Evolutionary conservation across 352 stramenopile genomes (phyloP).

Genomic region (Phytophthora crassamura): DNA sequence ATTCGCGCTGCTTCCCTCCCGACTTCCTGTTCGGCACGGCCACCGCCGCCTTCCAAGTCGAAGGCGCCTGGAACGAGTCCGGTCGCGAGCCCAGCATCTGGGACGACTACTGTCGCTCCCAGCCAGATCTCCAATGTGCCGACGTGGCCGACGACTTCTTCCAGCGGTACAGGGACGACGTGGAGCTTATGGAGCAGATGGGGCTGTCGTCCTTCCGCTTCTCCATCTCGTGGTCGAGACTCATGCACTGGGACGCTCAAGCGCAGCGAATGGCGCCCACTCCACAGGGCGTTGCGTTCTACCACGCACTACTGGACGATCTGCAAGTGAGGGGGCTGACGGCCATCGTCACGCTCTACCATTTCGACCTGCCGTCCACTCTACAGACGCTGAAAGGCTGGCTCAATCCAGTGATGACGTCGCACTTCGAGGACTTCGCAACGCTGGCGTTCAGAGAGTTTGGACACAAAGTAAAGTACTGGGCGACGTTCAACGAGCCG

Average conservation of each 20-base stretch:
- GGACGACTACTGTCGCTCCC: conserved; percentile 32
- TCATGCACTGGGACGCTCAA: conserved; percentile 39
- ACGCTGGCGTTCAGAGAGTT: conserved; percentile 92
- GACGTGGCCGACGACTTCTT: conserved; percentile 92
- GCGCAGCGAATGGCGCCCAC: conserved; percentile 30
- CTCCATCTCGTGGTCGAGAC: conserved; percentile 45
- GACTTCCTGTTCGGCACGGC: conserved; percentile 41
- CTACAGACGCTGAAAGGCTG: conserved; percentile 85
- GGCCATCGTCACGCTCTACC: conserved; percentile 94
- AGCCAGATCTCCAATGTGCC: conserved; percentile 66
- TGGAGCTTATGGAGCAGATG: conserved; percentile 86
- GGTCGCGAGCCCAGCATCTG: conserved; percentile 33
- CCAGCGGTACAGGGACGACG: conserved; percentile 81
- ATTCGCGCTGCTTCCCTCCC: conserved; percentile 50
- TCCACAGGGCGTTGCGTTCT: conserved; percentile 36
- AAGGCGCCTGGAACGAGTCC: conserved; percentile 30
- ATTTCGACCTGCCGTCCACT: conserved; percentile 94
- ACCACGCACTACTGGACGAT: conserved; percentile 90
- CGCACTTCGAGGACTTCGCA: conserved; percentile 90
- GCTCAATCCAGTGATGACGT: conserved; percentile 60
- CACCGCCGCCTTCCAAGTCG: conserved; percentile 30
- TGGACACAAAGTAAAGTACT: conserved; percentile 92
- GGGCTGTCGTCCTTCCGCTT: conserved; percentile 89
- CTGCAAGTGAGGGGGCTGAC: conserved; percentile 76
- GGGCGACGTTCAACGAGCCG: conserved; percentile 97